Evolutionary conservation across 1,139 yeast genomes (phyloP).

Genomic region (Geotrichum reessii): DNA sequence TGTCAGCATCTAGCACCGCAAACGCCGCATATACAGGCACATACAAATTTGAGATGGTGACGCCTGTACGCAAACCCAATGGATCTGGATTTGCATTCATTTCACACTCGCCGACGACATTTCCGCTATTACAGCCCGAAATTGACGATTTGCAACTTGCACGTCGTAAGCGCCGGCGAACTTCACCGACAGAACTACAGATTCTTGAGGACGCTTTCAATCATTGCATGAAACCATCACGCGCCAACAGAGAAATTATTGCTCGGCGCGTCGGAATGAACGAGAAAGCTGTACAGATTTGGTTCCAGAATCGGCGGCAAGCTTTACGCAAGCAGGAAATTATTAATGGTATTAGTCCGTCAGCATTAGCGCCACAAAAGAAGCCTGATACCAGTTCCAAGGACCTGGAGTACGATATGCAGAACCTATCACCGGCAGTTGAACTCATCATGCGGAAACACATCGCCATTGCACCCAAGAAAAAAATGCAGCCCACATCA

Average conservation of each 20-base stretch:
- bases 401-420: neutral
- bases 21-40: neutral
- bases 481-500: neutral
- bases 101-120: conserved; percentile 75
- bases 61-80: conserved; percentile 4
- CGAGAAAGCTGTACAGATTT: conserved; percentile 95
- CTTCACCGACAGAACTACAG: conserved; percentile 78
- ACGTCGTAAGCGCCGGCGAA: conserved; percentile 89
- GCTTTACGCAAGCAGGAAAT: conserved; percentile 50
- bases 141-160: conserved; percentile 88
- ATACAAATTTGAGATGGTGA: neutral
- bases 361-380: neutral
- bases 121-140: conserved; percentile 74
- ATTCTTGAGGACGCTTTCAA: conserved; percentile 76
- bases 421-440: neutral
- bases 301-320: conserved; percentile 97
- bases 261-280: conserved; percentile 81
- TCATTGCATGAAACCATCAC: conserved; percentile 74
- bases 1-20: conserved; percentile 3
- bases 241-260: conserved; percentile 64
- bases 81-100: conserved; percentile 59
- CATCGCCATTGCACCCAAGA: neutral
- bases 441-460: conserved; percentile 1
- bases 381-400: neutral
- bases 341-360: neutral